Base-by-base conservation (phyloP, 1,284 basidiomycete species). In the Flammula alnicola region DNA sequence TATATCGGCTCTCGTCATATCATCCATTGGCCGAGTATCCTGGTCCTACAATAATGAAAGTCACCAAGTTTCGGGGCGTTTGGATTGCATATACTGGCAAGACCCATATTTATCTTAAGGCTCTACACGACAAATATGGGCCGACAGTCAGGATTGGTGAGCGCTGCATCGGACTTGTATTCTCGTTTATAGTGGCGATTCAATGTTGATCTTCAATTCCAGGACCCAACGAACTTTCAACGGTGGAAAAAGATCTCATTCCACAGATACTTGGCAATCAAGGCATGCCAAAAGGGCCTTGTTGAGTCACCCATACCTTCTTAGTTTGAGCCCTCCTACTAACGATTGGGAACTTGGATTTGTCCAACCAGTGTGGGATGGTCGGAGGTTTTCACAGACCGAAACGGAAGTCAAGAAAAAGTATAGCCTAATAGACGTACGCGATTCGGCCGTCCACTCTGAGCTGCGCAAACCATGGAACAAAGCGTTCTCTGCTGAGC, bases 401-500 rank as follows among this genome's bases (percentile, higher is more conserved):
- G 49, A 49, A 32, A 51, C 57, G 12, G 47, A 52, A 26, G 47
- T 50, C 23, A 50, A n/a, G n/a, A n/a, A n/a, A n/a, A n/a, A n/a
- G n/a, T n/a, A 60, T 29, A 56, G 51, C 25, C 17, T 66, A 5
- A 54, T 68, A 8, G 58, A 47, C 16, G 17, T 62, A 2, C 55
- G 61, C 6, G 66, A 67, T 44, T 27, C 54, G 3, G 57, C 62
- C 8, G 55, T 72, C 9, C 83, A 84, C 49, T 60, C 74, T 0
- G 69, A 70, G 16, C 70, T 78, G 12, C 72, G 82, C 17, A 73
- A 72, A 38, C 67, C 74, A 3, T 85, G 83, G 82, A 75, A 73
- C 23, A 73, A 74, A 30, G 81, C 71, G 0, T 76, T 84, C 59
- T 72, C 67, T 30, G 58, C 70, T 0, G 60, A 67, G 7, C 71